phyloP scores from a whole-genome alignment of 2,329 filamentous ascomycete species.

The Aureobasidium sp. region DNA sequence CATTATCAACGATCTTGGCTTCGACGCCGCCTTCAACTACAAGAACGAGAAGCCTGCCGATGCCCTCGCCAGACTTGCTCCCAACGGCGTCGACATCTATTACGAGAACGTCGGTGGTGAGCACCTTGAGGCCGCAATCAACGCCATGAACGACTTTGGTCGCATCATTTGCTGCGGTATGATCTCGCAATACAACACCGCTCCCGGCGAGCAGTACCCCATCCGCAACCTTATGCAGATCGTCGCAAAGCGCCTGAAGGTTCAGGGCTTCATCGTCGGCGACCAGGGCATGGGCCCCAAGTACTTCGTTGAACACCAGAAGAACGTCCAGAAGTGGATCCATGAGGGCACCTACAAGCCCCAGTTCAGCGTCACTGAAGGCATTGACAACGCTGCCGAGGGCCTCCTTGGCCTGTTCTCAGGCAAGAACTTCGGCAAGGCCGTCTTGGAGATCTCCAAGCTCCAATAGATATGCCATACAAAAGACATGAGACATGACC shows the following conservation, averaged over 20 bases:
- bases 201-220: conserved; percentile 52
- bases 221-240: conserved; percentile 60
- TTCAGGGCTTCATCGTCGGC: conserved; percentile 70
- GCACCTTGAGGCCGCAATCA: conserved; percentile 61
- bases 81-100: conserved; percentile 75
- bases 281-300: conserved; percentile 59
- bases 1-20: conserved; percentile 61
- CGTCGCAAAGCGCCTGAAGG: conserved; percentile 60
- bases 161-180: conserved; percentile 59
- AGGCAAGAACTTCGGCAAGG: conserved; percentile 83
- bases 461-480: not conserved
- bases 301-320: conserved; percentile 64
- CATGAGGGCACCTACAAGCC: conserved; percentile 67
- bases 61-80: conserved; percentile 63
- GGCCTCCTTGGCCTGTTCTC: conserved; percentile 68
- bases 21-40: conserved; percentile 79
- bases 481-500: conserved; percentile 10
- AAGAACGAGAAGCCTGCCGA: conserved; percentile 68
- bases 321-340: conserved; percentile 70
- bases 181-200: conserved; percentile 71
- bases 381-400: conserved; percentile 69
- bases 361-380: conserved; percentile 60
- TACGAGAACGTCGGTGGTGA: conserved; percentile 73
- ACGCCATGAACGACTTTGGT: conserved; percentile 57
- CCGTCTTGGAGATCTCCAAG: conserved; percentile 59